Base-by-base conservation (phyloP, 108 stramenopile genomes). In the Skeletonema potamos region DNA sequence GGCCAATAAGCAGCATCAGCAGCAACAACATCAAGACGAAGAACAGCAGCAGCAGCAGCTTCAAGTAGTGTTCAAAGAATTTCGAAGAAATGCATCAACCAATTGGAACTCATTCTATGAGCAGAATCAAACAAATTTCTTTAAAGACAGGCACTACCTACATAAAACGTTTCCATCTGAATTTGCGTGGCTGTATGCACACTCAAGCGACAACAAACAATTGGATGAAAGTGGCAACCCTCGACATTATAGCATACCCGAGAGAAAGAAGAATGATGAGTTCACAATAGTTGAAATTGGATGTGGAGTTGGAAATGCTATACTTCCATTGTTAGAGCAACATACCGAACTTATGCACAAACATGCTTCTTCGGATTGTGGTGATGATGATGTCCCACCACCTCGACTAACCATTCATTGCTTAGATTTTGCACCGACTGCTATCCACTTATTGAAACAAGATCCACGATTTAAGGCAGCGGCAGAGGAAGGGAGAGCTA, bases 61-160 rank as follows among this genome's bases (percentile, higher is more conserved):
- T 12, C 20, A 66, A 48, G 6, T 17, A 60, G 56, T 29, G 6
- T 66, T 77, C 9, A 24, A 62, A 11, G 43, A 58, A 33, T 77
- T 77, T 10, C 62, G 51, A 13, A 41, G 44, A 33, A 58, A 72
- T 43, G 85, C 89, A 10, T 63, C 70, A 0, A 74, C 81, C 11
- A 84, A 79, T 34, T 96, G 95, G 95, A 83, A 96, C 61, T 58
- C 66, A 48, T 94, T 94, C 61, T 96, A 96, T 62, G 27, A 70
- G 6, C 67, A 77, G 8, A 89, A 93, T 67, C 63, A 73, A 41
- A 88, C 78, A 13, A 82, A 87, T 32, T 93, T 93, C 74, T 96
- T 92, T 79, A 87, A 92, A 59, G 92, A 96, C 79, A 75, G 93
- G 18, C 96, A 96, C 68, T 96, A 96, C 64, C 75, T 96, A 30